A percentile compares a stretch with the other conserved stretches of the same genome.
phyloP scores from a whole-genome alignment of 768 basidiomycete genomes.

The Tylopilus intermedius region DNA sequence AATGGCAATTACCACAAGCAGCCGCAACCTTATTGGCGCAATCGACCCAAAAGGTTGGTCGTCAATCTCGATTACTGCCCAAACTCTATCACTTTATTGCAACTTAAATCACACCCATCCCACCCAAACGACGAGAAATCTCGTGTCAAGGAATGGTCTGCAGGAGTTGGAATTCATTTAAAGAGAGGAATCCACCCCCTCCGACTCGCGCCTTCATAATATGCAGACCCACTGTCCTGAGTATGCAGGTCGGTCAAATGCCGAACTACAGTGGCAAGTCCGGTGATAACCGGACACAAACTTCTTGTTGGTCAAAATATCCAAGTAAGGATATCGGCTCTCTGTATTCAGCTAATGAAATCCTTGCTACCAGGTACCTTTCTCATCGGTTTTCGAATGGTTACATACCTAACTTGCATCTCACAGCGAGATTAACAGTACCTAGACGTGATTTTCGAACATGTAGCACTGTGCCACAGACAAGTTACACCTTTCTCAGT shows the following conservation, averaged over 20 bases:
- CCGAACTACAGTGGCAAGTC: conserved; percentile 15
- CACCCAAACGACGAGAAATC: conserved; percentile 3
- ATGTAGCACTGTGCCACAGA: too few relatives aligned
- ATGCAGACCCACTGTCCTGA: conserved; percentile 14
- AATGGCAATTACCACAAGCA: conserved; percentile 25
- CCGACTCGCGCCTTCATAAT: conserved; percentile 7
- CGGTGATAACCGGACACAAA: conserved; percentile 18
- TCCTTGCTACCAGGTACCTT: too few relatives aligned
- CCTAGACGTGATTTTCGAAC: too few relatives aligned
- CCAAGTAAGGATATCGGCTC: too few relatives aligned
- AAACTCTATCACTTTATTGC: conserved; percentile 54
- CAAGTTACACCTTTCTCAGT: too few relatives aligned
- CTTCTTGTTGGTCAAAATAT: too few relatives aligned
- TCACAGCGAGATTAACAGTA: too few relatives aligned
- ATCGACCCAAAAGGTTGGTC: conserved; percentile 37
- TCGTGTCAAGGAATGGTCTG: not conserved
- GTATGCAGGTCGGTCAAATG: conserved; percentile 20
- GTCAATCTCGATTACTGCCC: conserved; percentile 40
- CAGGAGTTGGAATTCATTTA: not conserved
- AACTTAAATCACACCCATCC: conserved; percentile 36
- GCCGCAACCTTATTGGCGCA: conserved; percentile 35
- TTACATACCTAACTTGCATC: too few relatives aligned
- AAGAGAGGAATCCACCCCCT: not conserved
- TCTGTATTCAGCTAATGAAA: not conserved
- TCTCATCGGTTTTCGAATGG: too few relatives aligned